Evolutionary conservation across 1,284 basidiomycete species (phyloP).

Genomic region (Naganishia cerealis): DNA sequence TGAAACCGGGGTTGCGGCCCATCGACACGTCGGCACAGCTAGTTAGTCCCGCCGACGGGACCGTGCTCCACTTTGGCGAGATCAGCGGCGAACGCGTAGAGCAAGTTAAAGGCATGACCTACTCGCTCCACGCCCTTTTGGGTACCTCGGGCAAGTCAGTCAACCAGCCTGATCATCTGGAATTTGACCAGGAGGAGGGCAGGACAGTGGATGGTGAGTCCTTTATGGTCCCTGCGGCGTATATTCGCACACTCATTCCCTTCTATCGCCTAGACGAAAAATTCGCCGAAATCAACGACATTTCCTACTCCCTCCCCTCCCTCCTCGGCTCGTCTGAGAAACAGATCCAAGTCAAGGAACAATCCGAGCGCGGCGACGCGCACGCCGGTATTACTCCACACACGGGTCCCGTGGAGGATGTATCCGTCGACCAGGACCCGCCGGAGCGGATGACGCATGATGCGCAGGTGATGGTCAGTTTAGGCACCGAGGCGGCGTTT

Average conservation of each 20-base stretch:
- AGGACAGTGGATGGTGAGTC: conserved; percentile 32
- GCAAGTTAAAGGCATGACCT: conserved; percentile 97
- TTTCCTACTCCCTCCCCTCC: conserved; percentile 86
- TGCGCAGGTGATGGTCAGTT: conserved; percentile 55
- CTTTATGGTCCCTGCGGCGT: neutral
- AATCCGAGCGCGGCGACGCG: conserved; percentile 32
- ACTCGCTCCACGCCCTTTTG: conserved; percentile 88
- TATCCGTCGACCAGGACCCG: conserved; percentile 58
- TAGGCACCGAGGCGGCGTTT: conserved; percentile 47
- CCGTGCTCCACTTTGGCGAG: conserved; percentile 85
- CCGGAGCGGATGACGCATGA: conserved; percentile 66
- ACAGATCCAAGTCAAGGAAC: conserved; percentile 38
- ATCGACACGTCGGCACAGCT: conserved; percentile 70
- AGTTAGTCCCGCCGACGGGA: conserved; percentile 92
- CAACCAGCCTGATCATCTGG: conserved; percentile 34
- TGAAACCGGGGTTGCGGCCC: conserved; percentile 78
- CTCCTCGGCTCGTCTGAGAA: conserved; percentile 62
- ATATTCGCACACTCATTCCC: conserved; percentile 49
- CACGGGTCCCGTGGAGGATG: conserved; percentile 35
- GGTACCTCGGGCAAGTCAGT: conserved; percentile 58
- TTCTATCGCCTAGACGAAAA: conserved; percentile 63
- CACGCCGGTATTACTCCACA: conserved; percentile 31
- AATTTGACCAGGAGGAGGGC: conserved; percentile 21
- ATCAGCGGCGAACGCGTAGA: conserved; percentile 78
- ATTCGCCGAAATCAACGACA: conserved; percentile 95